Conservation (phyloP, 2,329 filamentous ascomycete species). For the Sodiomyces alkalinus region DNA sequence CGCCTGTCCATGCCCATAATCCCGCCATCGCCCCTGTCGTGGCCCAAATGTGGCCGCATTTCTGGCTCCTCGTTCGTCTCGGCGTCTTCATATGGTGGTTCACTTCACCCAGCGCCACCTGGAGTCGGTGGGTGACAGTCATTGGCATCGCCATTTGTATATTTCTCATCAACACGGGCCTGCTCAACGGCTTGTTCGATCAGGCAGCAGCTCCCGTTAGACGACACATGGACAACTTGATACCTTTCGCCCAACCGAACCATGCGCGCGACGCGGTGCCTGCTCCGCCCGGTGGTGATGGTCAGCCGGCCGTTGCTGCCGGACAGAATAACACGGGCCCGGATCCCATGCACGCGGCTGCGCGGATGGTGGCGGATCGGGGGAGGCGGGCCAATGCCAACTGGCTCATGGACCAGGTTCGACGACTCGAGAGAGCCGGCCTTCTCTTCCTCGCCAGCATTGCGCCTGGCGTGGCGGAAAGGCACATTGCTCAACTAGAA, state of each 20-base stretch:
- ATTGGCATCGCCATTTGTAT: conserved; percentile 36
- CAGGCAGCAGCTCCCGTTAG: conserved; percentile 41
- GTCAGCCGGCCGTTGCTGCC: conserved; percentile 8
- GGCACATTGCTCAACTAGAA: conserved; percentile 45
- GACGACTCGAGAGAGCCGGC: conserved; percentile 42
- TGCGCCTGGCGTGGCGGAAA: conserved; percentile 48
- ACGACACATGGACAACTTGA: conserved; percentile 41
- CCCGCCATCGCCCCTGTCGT: conserved; percentile 21
- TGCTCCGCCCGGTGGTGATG: conserved; percentile 4
- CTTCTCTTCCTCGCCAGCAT: conserved; percentile 52
- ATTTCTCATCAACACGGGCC: conserved; percentile 44
- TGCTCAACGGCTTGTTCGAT: conserved; percentile 39
- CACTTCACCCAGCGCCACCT: conserved; percentile 40
- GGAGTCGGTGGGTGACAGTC: conserved; percentile 43
- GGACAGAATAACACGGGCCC: conserved; percentile 11
- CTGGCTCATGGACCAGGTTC: conserved; percentile 33
- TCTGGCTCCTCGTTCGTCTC: conserved; percentile 46
- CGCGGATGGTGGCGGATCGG: conserved; percentile 34
- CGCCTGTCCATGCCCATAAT: conserved; percentile 22
- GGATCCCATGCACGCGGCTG: conserved; percentile 36
- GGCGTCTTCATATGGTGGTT: conserved; percentile 50
- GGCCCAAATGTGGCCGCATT: conserved; percentile 38
- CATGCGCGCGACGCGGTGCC: conserved; percentile 12
- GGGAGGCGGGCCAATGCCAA: conserved; percentile 27
- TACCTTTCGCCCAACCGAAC: conserved; percentile 33